Evolutionary conservation across 2,329 filamentous ascomycete species (phyloP).

Genomic region (Torrubiellomyces zombiae): DNA sequence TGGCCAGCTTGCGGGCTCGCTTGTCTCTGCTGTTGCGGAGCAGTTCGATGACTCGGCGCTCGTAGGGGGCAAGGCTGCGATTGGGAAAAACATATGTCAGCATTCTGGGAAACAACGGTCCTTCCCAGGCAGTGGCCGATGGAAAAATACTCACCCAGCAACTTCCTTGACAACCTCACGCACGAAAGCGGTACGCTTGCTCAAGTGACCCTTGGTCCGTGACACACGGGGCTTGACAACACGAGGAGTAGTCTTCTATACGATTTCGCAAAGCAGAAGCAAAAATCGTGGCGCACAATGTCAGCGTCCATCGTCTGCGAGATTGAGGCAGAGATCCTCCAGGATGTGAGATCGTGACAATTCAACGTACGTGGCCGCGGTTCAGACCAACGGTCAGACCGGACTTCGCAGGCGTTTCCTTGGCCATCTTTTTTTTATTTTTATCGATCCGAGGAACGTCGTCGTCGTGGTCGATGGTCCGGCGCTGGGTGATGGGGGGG

Average conservation of each 20-base stretch:
- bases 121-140: background rate
- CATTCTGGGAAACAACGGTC: background rate
- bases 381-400: conserved; percentile 46
- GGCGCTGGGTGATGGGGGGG: conserved; percentile 12
- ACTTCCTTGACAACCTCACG: conserved; percentile 97
- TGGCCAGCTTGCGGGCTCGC: conserved; percentile 95
- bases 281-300: too few species aligned
- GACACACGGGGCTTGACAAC: conserved; percentile 64
- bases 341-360: conserved; percentile 49
- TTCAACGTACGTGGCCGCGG: conserved; percentile 43
- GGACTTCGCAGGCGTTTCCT: conserved; percentile 38
- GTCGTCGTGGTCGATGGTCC: conserved; percentile 14
- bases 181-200: conserved; percentile 94
- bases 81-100: background rate
- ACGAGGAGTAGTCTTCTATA: conserved; percentile 69
- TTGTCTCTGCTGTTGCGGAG: conserved; percentile 99
- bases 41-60: conserved; percentile 97
- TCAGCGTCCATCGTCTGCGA: conserved; percentile 48
- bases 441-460: too few species aligned
- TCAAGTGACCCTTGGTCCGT: conserved; percentile 85
- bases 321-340: conserved; percentile 47
- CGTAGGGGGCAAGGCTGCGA: conserved; percentile 69
- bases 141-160: conserved; percentile 55
- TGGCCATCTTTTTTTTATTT: conserved; percentile 45
- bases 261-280: conserved; percentile 10